Percentiles rank a stretch among this genome's conserved stretches.
These are phyloP conservation scores for Mycena capillaripes DNA, from an alignment of 768 basidiomycete species.

Conservation along the genomic window DNA sequence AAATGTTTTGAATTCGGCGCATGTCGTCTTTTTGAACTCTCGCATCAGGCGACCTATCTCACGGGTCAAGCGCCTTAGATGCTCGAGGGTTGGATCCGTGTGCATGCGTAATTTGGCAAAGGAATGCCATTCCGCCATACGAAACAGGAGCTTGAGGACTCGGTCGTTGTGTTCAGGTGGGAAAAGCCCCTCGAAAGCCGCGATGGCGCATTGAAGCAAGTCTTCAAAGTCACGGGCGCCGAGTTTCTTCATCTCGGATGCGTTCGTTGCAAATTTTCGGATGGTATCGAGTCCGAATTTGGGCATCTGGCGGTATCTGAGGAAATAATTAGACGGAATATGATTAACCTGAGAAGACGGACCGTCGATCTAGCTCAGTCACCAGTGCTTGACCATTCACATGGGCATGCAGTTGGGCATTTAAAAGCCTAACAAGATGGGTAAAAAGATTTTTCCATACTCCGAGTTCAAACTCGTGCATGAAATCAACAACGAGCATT, in stretches of 20 bases:
- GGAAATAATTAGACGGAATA: not conserved
- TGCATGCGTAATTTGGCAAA: constrained; percentile 54
- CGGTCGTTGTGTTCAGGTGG: constrained; percentile 41
- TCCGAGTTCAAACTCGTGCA: constrained; percentile 57
- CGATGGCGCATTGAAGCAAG: constrained; percentile 48
- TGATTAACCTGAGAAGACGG: not conserved
- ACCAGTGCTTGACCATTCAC: constrained; percentile 29
- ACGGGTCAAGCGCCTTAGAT: constrained; percentile 39
- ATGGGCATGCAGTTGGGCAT: constrained; percentile 34
- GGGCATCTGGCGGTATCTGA: constrained; percentile 37
- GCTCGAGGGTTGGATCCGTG: constrained; percentile 44
- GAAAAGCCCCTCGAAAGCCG: no score
- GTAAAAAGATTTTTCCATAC: constrained; percentile 53
- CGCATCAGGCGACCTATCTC: constrained; percentile 43
- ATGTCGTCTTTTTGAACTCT: constrained; percentile 42
- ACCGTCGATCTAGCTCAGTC: constrained; percentile 44
- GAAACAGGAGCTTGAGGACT: constrained; percentile 46
- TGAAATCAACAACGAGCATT: constrained; percentile 49
- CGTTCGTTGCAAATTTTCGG: constrained; percentile 41
- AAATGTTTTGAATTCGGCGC: constrained; percentile 39
- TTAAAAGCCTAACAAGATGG: no score
- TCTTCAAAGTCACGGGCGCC: constrained; percentile 50
- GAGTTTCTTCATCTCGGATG: constrained; percentile 43
- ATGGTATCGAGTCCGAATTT: constrained; percentile 42
- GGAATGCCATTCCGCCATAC: constrained; percentile 48